A percentile compares a stretch with the other conserved stretches of the same genome.
phyloP scores from a whole-genome alignment of 2,329 filamentous ascomycete genomes.

The Botrytis deweyae region DNA sequence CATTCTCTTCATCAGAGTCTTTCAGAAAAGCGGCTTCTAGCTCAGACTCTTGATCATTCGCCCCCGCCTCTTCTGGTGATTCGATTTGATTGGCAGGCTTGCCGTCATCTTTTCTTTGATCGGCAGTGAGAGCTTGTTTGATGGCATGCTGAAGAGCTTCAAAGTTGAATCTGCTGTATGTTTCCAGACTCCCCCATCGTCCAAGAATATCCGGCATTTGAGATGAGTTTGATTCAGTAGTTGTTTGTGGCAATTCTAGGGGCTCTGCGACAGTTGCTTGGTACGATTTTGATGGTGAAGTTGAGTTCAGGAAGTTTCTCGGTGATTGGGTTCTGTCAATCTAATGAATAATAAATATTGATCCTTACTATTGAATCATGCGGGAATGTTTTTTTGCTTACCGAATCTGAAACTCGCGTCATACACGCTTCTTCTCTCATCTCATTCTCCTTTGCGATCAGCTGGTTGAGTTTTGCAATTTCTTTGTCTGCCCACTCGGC shows the following conservation, averaged over 20 bases:
- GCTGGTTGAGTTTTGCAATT: background rate
- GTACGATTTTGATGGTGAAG: background rate
- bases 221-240: background rate
- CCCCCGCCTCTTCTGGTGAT: background rate
- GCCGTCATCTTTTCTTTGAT: background rate
- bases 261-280: accelerated
- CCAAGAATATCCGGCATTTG: background rate
- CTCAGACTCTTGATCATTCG: background rate
- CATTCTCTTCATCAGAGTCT: background rate
- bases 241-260: no score
- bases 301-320: background rate
- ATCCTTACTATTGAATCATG: background rate
- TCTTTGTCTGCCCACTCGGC: background rate
- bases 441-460: background rate
- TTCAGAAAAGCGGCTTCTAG: background rate
- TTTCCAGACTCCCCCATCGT: background rate
- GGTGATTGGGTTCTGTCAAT: background rate
- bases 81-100: accelerated
- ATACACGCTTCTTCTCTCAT: background rate
- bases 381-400: background rate
- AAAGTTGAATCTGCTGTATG: background rate
- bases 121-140: background rate
- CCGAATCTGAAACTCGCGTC: background rate
- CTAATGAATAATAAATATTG: background rate
- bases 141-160: background rate